Conservation (phyloP, 208 protist genomes). For the Leishmania arabica region DNA sequence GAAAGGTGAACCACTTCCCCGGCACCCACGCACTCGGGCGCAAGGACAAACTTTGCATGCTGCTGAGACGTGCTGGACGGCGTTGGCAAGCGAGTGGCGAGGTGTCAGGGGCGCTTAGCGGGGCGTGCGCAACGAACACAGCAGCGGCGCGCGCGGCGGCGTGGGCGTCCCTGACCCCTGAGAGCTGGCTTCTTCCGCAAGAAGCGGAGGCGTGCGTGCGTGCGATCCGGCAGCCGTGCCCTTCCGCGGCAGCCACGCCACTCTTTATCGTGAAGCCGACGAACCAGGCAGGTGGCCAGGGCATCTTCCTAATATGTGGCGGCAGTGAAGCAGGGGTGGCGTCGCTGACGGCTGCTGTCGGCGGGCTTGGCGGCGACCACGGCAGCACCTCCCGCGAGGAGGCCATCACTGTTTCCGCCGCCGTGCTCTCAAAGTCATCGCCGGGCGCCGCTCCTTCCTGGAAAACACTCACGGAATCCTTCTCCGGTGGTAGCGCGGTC, state of each 20-base stretch:
- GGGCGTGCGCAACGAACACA: not conserved
- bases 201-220: conserved; percentile 36
- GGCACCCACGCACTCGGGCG: conserved; percentile 76
- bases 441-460: not conserved
- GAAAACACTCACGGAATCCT: not conserved
- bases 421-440: not conserved
- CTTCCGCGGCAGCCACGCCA: conserved; percentile 15
- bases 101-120: not conserved
- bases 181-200: conserved; percentile 55
- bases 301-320: conserved; percentile 61
- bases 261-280: conserved; percentile 86
- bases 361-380: not conserved
- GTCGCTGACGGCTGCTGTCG: conserved; percentile 12
- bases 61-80: conserved; percentile 38
- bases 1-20: conserved; percentile 92
- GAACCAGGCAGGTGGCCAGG: conserved; percentile 61
- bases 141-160: not conserved
- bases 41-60: conserved; percentile 79
- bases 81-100: conserved; percentile 18
- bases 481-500: not conserved
- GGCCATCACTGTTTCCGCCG: not conserved
- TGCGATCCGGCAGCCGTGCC: conserved; percentile 26
- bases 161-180: conserved; percentile 15
- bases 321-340: conserved; percentile 8
- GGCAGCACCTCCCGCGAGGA: not conserved